Percentiles rank a stretch among this genome's conserved stretches.
phyloP scores from a whole-genome alignment of 176 grass and related monocot species.

The Zea mays region DNA sequence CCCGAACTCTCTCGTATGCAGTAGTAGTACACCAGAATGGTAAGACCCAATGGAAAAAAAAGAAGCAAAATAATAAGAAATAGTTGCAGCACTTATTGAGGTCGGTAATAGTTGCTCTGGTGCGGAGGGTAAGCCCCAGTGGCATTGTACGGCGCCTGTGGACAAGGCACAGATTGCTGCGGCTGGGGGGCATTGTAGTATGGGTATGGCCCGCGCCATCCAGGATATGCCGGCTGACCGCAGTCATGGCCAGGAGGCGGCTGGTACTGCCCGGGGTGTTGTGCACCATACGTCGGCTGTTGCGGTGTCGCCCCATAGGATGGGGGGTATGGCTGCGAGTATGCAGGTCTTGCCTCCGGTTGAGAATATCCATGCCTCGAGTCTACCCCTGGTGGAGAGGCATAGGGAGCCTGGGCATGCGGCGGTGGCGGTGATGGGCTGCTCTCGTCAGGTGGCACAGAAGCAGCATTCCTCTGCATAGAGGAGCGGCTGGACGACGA shows the following conservation, averaged over 20 bases:
- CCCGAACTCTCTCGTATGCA: constrained; percentile 19
- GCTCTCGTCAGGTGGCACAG: constrained; percentile 54
- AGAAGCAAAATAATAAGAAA: background rate
- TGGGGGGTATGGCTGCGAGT: constrained; percentile 51
- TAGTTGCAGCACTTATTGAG: constrained; percentile 46
- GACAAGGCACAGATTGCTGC: constrained; percentile 62
- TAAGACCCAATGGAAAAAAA: constrained; percentile 15
- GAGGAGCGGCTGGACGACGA: constrained; percentile 44
- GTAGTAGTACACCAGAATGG: constrained; percentile 30
- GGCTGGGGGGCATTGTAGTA: constrained; percentile 81
- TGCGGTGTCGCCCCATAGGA: constrained; percentile 44
- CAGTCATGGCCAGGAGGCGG: constrained; percentile 62
- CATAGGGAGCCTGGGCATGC: constrained; percentile 45
- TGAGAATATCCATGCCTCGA: constrained; percentile 55
- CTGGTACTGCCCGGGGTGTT: constrained; percentile 55
- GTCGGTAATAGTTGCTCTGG: constrained; percentile 77
- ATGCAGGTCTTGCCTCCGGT: constrained; percentile 58
- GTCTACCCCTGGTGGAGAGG: constrained; percentile 36
- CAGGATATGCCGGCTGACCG: constrained; percentile 87
- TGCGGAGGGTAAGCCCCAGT: constrained; percentile 56
- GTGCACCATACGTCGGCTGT: constrained; percentile 45
- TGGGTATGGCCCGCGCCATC: constrained; percentile 80
- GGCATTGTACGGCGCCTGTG: constrained; percentile 60
- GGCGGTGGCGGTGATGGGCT: constrained; percentile 41
- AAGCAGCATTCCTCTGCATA: constrained; percentile 43